Base-by-base conservation (phyloP, 2,329 filamentous ascomycete genomes). In the Cladosporium sp. region DNA sequence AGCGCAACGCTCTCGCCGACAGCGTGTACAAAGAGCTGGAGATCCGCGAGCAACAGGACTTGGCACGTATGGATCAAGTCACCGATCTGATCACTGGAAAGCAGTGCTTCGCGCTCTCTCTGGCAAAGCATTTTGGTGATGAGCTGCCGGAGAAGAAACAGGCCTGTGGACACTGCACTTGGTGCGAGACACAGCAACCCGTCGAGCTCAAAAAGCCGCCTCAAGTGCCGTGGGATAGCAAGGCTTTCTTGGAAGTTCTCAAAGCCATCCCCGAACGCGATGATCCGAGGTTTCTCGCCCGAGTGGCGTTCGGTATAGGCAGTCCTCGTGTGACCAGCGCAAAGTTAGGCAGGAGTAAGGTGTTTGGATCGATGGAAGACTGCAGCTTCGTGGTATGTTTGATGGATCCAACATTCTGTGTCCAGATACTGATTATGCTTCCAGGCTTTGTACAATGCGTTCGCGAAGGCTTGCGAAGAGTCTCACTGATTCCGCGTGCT, bases 251-350 rank as follows among this genome's bases (percentile, higher is more conserved):
- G 7, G 73, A 71, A 1, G 75, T 89, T 0, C 74, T 89, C 1
- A 67, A 74, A 0, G 78, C 74, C 0, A 82, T 83, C 14, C 70
- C 75, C 0, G 80, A 83, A 0, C 79, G 85, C 2, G 84, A 89
- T 57, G 87, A 90, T 71, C 80, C 87, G 2, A 76, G 87, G 14
- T 85, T 88, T 68, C 76, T 89, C 32, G 85, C 87, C 0, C 80
- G 84, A 24, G 76, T 89, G 4, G 87, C 86, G 0, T 89, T 88
- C 72, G 87, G 87, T 0, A 88, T 89, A 71, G 80, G 78, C 54
- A 89, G 85, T 69, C 87, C 87, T 0, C 76, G 86, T 1, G 80
- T 87, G 0, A 80, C 76, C 5, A 74, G 78, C 44, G 72, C 86
- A 62, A 85, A 82, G 71, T 69, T 88, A 36, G 77, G 80, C 14